Conservation (phyloP, 1,284 basidiomycete genomes). For the Termitomyces sp. region DNA sequence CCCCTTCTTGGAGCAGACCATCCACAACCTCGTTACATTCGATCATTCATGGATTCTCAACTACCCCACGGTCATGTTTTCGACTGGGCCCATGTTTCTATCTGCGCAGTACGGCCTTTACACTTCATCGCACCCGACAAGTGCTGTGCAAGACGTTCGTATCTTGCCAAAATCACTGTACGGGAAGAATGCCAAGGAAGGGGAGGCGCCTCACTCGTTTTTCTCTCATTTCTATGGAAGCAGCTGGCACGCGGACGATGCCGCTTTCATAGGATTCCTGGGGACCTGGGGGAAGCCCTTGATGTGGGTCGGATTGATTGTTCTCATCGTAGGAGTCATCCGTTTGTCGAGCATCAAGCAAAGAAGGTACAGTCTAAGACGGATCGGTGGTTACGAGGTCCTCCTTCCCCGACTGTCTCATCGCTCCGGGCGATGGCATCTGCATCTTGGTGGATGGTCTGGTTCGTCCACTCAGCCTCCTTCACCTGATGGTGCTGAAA, state of each 20-base stretch:
- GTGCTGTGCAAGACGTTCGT: conserved; percentile 71
- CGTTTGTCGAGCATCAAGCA: conserved; percentile 59
- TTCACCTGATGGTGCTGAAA: conserved; percentile 41
- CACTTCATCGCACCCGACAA: conserved; percentile 65
- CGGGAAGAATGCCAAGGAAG: conserved; percentile 89
- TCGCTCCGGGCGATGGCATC: conserved; percentile 64
- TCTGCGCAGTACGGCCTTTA: conserved; percentile 85
- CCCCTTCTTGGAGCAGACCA: conserved; percentile 89
- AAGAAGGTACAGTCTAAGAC: conserved; percentile 52
- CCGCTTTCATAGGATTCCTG: conserved; percentile 88
- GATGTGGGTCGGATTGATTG: conserved; percentile 75
- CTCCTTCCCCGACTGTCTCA: conserved; percentile 66
- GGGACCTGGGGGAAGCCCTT: conserved; percentile 81
- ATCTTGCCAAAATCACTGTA: conserved; percentile 92
- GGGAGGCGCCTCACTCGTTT: conserved; percentile 87
- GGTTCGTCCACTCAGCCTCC: conserved; percentile 43
- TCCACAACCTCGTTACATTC: conserved; percentile 89
- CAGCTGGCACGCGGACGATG: conserved; percentile 95
- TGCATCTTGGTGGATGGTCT: conserved; percentile 59
- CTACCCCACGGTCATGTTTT: conserved; percentile 99
- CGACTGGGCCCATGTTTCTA: conserved; percentile 93
- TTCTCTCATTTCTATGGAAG: conserved; percentile 96
- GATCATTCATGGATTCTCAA: conserved; percentile 92
- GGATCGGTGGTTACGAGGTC: conserved; percentile 70
- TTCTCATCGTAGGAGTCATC: conserved; percentile 67